Conservation (phyloP, 352 stramenopile species). For the Elongisporangium prolatum region DNA sequence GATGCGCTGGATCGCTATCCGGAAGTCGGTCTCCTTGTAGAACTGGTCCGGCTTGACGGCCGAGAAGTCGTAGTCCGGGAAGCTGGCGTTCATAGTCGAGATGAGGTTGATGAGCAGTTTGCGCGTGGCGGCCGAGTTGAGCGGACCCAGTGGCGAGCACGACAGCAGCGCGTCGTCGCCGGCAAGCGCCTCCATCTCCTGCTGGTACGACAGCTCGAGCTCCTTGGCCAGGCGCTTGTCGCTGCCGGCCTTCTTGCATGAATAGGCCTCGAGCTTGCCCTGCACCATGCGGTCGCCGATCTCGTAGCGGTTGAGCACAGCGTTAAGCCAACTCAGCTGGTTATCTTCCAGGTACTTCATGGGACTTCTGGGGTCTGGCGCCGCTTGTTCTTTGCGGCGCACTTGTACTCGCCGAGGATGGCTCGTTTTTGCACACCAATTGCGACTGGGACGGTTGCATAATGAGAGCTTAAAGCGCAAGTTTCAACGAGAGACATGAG, state of each 20-base stretch:
- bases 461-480: background rate
- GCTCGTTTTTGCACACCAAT: background rate
- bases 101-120: constrained; percentile 93
- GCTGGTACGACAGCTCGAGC: constrained; percentile 85
- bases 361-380: background rate
- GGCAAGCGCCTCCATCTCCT: constrained; percentile 53
- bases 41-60: constrained; percentile 88
- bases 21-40: constrained; percentile 80
- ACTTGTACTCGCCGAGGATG: background rate
- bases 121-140: constrained; percentile 70
- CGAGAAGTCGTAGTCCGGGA: constrained; percentile 93
- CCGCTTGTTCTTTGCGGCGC: background rate
- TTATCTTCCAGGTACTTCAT: constrained; percentile 95
- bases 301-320: constrained; percentile 80
- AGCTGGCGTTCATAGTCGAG: constrained; percentile 92
- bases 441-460: background rate
- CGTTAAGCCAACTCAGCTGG: constrained; percentile 87
- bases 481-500: background rate
- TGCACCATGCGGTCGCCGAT: constrained; percentile 85
- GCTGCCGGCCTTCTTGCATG: constrained; percentile 89
- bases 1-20: constrained; percentile 82
- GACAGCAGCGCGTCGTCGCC: constrained; percentile 38
- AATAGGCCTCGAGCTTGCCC: constrained; percentile 89
- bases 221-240: constrained; percentile 91
- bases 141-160: constrained; percentile 73